Evolutionary conservation across 139 green algal genomes (phyloP).

Genomic region (Chlamydomonas sp.): DNA sequence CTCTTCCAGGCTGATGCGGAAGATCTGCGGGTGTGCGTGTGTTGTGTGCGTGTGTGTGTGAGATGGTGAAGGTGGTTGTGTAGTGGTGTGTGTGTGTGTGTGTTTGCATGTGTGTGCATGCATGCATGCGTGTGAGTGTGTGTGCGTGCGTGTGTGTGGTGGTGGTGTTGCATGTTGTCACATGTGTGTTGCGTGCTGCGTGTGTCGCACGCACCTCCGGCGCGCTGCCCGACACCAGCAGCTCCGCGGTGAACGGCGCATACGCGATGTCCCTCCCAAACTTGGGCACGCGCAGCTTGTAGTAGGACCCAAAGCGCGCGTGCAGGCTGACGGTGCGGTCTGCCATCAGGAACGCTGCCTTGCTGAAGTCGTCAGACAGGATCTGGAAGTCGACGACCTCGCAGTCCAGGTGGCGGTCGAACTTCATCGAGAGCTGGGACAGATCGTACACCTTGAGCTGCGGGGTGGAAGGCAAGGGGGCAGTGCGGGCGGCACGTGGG

Average conservation of each 20-base stretch:
- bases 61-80: neutral
- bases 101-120: neutral
- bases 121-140: slow-evolving; percentile 63
- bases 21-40: slow-evolving; percentile 30
- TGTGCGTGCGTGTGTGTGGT: neutral
- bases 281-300: slow-evolving; percentile 62
- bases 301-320: slow-evolving; percentile 85
- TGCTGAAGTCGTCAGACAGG: slow-evolving; percentile 90
- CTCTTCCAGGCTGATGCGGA: slow-evolving; percentile 81
- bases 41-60: neutral
- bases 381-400: slow-evolving; percentile 93
- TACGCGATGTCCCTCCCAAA: slow-evolving; percentile 82
- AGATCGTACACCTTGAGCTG: slow-evolving; percentile 86
- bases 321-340: slow-evolving; percentile 86
- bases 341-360: slow-evolving; percentile 85
- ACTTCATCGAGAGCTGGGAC: slow-evolving; percentile 90
- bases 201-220: slow-evolving; percentile 48
- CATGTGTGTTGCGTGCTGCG: slow-evolving; percentile 81
- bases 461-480: neutral
- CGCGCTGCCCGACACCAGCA: slow-evolving; percentile 70
- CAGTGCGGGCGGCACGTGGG: neutral
- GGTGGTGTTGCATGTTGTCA: slow-evolving; percentile 51
- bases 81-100: slow-evolving; percentile 4
- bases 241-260: slow-evolving; percentile 58
- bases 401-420: slow-evolving; percentile 86